Evolutionary conservation across 2,329 filamentous ascomycete genomes (phyloP).

Genomic region (Colletotrichum sp.): DNA sequence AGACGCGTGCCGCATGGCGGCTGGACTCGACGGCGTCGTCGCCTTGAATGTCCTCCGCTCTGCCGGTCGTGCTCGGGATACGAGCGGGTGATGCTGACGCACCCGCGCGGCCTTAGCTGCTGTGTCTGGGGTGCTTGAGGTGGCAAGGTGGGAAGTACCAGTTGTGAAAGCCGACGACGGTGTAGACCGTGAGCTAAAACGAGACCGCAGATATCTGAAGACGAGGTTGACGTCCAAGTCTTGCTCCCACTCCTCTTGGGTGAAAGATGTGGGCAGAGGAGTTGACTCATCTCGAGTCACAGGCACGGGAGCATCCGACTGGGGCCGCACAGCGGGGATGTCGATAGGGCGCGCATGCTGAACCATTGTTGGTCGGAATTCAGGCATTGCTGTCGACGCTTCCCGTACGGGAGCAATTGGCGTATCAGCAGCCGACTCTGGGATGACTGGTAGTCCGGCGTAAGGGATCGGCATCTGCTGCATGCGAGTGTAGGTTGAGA

Average conservation of each 20-base stretch:
- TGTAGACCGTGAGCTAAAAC: slow-evolving; percentile 65
- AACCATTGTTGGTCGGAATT: slow-evolving; percentile 55
- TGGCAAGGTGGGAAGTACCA: slow-evolving; percentile 52
- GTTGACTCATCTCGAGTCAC: slow-evolving; percentile 12
- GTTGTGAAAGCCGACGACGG: slow-evolving; percentile 45
- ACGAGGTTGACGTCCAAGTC: slow-evolving; percentile 91
- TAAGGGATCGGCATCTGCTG: slow-evolving; percentile 74
- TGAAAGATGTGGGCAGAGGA: slow-evolving; percentile 43
- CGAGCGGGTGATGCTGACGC: slow-evolving; percentile 86
- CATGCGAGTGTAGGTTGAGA: slow-evolving; percentile 77
- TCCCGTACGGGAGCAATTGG: slow-evolving; percentile 46
- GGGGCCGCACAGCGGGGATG: slow-evolving; percentile 34
- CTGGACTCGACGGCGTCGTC: slow-evolving; percentile 53
- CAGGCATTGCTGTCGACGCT: slow-evolving; percentile 49
- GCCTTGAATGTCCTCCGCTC: slow-evolving; percentile 65
- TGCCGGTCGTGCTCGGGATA: slow-evolving; percentile 61
- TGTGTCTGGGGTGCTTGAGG: slow-evolving; percentile 63
- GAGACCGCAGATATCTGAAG: slow-evolving; percentile 82
- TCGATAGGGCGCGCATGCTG: slow-evolving; percentile 39
- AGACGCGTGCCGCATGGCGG: slow-evolving; percentile 54
- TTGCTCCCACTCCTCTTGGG: slow-evolving; percentile 89
- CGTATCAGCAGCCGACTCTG: slow-evolving; percentile 49
- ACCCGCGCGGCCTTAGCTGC: slow-evolving; percentile 84
- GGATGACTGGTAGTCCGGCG: slow-evolving; percentile 74
- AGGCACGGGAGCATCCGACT: slow-evolving; percentile 12